Conservation (phyloP, 495 filamentous ascomycete genomes). For the Neurospora sp. region DNA sequence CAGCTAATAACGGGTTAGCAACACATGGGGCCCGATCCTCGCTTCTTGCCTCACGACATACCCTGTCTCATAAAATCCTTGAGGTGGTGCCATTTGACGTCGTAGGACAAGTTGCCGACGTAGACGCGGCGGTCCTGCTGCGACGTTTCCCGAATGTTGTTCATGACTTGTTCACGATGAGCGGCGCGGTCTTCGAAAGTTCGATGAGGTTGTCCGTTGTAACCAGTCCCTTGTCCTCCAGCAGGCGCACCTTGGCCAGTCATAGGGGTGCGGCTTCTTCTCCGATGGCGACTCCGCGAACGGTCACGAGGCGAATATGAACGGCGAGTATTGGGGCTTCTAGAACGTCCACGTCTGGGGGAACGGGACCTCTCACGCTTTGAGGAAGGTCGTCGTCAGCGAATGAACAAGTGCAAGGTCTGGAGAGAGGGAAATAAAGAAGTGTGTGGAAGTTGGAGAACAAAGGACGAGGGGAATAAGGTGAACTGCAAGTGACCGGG, state of each 20-base stretch:
- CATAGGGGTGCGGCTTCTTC: slow-evolving; percentile 80
- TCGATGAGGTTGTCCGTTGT: slow-evolving; percentile 57
- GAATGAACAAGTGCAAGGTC: slow-evolving; percentile 6
- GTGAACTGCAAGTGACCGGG: not conserved
- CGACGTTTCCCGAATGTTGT: slow-evolving; percentile 80
- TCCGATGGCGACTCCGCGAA: slow-evolving; percentile 62
- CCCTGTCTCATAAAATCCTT: slow-evolving; percentile 99
- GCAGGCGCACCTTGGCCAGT: slow-evolving; percentile 59
- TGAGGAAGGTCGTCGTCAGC: slow-evolving; percentile 27
- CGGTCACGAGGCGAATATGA: slow-evolving; percentile 91
- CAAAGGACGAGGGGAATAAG: not conserved
- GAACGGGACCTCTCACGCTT: slow-evolving; percentile 95
- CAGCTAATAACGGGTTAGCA: slow-evolving; percentile 50
- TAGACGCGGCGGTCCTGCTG: slow-evolving; percentile 99
- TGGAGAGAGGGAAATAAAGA: not conserved
- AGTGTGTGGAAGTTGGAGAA: not conserved
- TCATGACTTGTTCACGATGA: slow-evolving; percentile 93
- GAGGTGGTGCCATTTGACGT: slow-evolving; percentile 99
- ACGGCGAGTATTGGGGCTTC: slow-evolving; percentile 52
- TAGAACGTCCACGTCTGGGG: slow-evolving; percentile 66
- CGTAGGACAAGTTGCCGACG: slow-evolving; percentile 96
- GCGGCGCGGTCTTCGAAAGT: slow-evolving; percentile 73
- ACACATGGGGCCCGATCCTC: slow-evolving; percentile 2
- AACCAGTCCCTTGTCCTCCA: slow-evolving; percentile 47
- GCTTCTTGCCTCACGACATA: slow-evolving; percentile 37